Percentiles rank a stretch among this genome's conserved stretches.
Conservation (phyloP, 768 basidiomycete species). For the Suillus occidentalis region DNA sequence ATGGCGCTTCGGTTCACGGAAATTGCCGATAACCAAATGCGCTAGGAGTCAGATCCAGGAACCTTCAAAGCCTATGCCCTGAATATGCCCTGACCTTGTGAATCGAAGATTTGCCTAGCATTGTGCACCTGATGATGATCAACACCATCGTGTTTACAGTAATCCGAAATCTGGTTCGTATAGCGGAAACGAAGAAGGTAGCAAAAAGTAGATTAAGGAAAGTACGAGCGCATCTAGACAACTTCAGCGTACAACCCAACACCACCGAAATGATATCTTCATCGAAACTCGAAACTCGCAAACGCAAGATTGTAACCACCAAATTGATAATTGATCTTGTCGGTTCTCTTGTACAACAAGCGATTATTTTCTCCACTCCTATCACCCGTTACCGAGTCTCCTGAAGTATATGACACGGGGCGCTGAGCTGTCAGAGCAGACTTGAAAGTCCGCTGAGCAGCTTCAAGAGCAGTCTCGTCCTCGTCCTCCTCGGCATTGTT, state of each 20-base stretch:
- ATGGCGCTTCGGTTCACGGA: slow-evolving; percentile 4
- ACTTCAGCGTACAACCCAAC: slow-evolving; percentile 16
- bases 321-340: slow-evolving; percentile 98
- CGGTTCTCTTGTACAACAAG: slow-evolving; percentile 72
- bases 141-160: slow-evolving; percentile 9
- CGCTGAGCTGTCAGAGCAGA: slow-evolving; percentile 49
- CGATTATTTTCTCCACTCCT: slow-evolving; percentile 20
- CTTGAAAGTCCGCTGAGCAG: slow-evolving; percentile 73
- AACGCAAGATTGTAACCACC: slow-evolving; percentile 90
- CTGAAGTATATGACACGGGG: slow-evolving; percentile 26
- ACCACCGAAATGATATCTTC: slow-evolving; percentile 17
- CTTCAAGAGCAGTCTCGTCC: slow-evolving; percentile 61
- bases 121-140: slow-evolving; percentile 1
- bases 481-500: slow-evolving; percentile 41
- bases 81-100: slow-evolving; percentile 12
- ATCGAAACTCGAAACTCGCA: slow-evolving; percentile 73
- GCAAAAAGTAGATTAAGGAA: slow-evolving; percentile 19
- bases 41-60: slow-evolving; percentile 4
- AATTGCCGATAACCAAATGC: slow-evolving; percentile 7
- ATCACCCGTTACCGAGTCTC: slow-evolving; percentile 15
- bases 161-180: slow-evolving; percentile 12
- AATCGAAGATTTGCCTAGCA: slow-evolving; percentile 8
- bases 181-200: slow-evolving; percentile 10
- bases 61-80: slow-evolving; percentile 2
- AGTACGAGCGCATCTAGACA: slow-evolving; percentile 22